Evolutionary conservation across 2,329 filamentous ascomycete genomes (phyloP).

Genomic region (Beauveria australis): DNA sequence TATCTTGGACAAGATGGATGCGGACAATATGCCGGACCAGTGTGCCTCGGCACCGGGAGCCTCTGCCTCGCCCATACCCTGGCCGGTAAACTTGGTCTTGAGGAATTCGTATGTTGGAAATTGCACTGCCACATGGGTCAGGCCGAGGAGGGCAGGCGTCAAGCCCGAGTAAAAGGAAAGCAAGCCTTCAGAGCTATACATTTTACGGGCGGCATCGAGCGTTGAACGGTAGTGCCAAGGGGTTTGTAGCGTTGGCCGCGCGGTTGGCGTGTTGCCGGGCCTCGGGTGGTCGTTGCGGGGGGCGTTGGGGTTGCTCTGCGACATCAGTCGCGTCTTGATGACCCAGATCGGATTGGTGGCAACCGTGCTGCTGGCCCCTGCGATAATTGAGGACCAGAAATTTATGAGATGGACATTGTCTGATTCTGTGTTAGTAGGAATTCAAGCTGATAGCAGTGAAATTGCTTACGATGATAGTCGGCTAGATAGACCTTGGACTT

Average conservation of each 20-base stretch:
- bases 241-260: conserved; percentile 48
- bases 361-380: conserved; percentile 86
- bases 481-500: conserved; percentile 70
- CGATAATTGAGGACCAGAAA: conserved; percentile 82
- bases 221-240: conserved; percentile 90
- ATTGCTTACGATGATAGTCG: conserved; percentile 51
- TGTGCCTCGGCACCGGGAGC: conserved; percentile 44
- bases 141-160: conserved; percentile 80
- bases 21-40: conserved; percentile 75
- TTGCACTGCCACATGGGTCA: conserved; percentile 94
- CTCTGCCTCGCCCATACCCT: conserved; percentile 67
- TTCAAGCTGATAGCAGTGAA: neutral
- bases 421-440: conserved; percentile 24
- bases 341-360: conserved; percentile 99
- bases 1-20: conserved; percentile 89
- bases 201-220: conserved; percentile 85
- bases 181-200: conserved; percentile 87
- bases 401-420: conserved; percentile 72
- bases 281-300: conserved; percentile 39
- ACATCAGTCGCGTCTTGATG: conserved; percentile 97
- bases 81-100: conserved; percentile 82
- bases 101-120: conserved; percentile 94
- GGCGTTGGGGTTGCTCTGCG: conserved; percentile 57
- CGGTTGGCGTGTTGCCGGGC: conserved; percentile 45
- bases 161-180: conserved; percentile 92